phyloP scores from a whole-genome alignment of 139 green algal species.

The Ostreobium quekettii region DNA sequence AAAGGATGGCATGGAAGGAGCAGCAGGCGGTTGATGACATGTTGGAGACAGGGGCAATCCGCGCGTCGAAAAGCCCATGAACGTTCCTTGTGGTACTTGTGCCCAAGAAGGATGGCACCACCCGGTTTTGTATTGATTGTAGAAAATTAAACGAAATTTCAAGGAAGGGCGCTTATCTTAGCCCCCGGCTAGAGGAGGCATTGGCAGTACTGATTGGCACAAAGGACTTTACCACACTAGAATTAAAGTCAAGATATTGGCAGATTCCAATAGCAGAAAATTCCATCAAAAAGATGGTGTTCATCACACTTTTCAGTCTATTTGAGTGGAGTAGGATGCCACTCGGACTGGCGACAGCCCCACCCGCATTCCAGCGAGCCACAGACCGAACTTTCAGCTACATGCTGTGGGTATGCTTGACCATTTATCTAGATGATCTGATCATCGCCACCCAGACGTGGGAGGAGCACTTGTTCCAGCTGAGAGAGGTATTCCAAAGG shows the following conservation, averaged over 20 bases:
- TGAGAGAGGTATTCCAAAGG: slow-evolving; percentile 3
- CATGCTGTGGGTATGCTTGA: background rate
- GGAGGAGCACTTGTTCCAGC: slow-evolving; percentile 16
- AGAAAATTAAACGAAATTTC: slow-evolving; percentile 13
- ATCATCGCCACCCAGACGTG: slow-evolving; percentile 1
- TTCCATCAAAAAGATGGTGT: background rate
- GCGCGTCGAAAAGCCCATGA: background rate
- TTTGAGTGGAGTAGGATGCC: slow-evolving; percentile 1
- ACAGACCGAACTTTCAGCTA: slow-evolving; percentile 6
- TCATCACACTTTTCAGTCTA: background rate
- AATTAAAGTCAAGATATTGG: background rate
- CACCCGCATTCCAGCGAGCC: slow-evolving; percentile 17
- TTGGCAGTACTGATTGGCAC: background rate
- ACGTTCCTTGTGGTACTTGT: slow-evolving; percentile 4
- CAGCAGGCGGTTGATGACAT: too few relatives aligned
- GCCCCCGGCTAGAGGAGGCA: slow-evolving; percentile 14
- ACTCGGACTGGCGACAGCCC: slow-evolving; percentile 16
- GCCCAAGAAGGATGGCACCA: slow-evolving; percentile 9
- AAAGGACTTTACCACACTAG: slow-evolving; percentile 12
- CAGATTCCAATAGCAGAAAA: background rate
- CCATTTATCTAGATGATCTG: slow-evolving; percentile 26
- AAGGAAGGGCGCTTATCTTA: slow-evolving; percentile 6
- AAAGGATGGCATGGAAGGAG: too few relatives aligned
- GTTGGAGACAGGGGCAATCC: slow-evolving; percentile 4
- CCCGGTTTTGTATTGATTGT: slow-evolving; percentile 13